Percentiles rank a stretch among this genome's conserved stretches.
Evolutionary conservation across 78 protist genomes (phyloP).

Genomic region (Reticulomyxa filosa): DNA sequence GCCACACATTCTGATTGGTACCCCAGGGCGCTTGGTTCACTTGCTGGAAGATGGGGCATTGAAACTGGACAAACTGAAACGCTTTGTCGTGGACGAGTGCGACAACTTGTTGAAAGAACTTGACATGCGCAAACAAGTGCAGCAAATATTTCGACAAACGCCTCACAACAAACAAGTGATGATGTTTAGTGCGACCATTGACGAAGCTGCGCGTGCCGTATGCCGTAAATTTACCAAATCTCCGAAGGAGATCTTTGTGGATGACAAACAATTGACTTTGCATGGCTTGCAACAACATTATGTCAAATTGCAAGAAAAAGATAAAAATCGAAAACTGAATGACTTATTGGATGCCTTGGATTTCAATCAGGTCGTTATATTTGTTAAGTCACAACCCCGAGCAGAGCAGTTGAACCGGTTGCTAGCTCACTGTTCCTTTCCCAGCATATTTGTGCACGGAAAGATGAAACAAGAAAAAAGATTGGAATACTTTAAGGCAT

Average conservation of each 20-base stretch:
- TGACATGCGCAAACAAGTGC: conserved; percentile 91
- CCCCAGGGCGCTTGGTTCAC: conserved; percentile 87
- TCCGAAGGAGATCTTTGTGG: conserved; percentile 77
- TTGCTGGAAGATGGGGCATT: conserved; percentile 28
- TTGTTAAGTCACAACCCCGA: conserved; percentile 53
- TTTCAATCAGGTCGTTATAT: conserved; percentile 92
- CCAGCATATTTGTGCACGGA: conserved; percentile 71
- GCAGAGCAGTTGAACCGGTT: conserved; percentile 39
- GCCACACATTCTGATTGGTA: conserved; percentile 88
- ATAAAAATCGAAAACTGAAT: conserved; percentile 71
- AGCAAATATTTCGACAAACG: conserved; percentile 62
- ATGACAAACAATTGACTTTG: conserved; percentile 75
- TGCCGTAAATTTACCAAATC: conserved; percentile 80
- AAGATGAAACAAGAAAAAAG: conserved; percentile 54
- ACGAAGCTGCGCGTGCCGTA: conserved; percentile 43
- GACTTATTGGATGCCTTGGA: conserved; percentile 87
- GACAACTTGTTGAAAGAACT: conserved; percentile 67
- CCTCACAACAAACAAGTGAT: conserved; percentile 89
- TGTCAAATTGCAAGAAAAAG: conserved; percentile 54
- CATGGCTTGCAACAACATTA: conserved; percentile 93
- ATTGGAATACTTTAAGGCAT: conserved; percentile 18
- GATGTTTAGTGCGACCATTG: conserved; percentile 97
- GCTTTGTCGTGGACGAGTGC: conserved; percentile 95
- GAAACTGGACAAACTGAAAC: conserved; percentile 43
- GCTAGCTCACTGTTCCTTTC: conserved; percentile 64